phyloP scores from a whole-genome alignment of 176 grass and related monocot genomes.

The Typha latifolia region DNA sequence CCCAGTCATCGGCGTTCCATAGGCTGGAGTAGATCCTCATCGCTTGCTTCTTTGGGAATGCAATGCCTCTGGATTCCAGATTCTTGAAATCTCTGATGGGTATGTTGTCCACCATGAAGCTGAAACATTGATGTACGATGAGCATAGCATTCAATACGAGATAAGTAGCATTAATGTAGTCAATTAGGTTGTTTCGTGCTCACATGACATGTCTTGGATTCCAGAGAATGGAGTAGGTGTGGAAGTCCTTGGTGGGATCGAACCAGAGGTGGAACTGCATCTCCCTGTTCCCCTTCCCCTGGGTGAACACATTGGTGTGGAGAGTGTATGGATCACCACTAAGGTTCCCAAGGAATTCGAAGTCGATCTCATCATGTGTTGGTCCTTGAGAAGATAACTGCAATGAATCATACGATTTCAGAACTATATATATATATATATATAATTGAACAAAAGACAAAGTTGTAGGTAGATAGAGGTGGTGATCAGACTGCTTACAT shows the following conservation, averaged over 20 bases:
- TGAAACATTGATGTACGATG: constrained; percentile 12
- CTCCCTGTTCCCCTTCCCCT: constrained; percentile 40
- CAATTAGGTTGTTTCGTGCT: constrained; percentile 11
- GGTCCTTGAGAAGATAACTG: constrained; percentile 29
- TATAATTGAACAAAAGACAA: neutral
- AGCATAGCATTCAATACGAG: neutral
- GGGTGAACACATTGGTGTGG: constrained; percentile 62
- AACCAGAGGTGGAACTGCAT: constrained; percentile 53
- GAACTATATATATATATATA: too few relatives aligned
- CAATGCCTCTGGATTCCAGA: constrained; percentile 19
- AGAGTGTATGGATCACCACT: constrained; percentile 41
- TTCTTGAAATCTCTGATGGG: constrained; percentile 50
- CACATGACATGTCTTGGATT: constrained; percentile 43
- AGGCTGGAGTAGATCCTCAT: constrained; percentile 64
- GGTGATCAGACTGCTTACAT: constrained; percentile 1
- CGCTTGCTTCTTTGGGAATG: constrained; percentile 37
- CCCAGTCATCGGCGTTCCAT: constrained; percentile 78
- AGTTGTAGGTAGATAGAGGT: too few relatives aligned
- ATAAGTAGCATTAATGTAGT: too few relatives aligned
- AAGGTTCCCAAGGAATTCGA: constrained; percentile 35
- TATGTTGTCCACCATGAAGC: constrained; percentile 54
- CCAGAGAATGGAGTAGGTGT: constrained; percentile 55
- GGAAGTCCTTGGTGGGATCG: constrained; percentile 61
- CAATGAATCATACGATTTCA: neutral
- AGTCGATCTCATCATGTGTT: constrained; percentile 51